Percentiles rank a stretch among this genome's conserved stretches.
Evolutionary conservation across 2,329 filamentous ascomycete species (phyloP).

Genomic region (Penicillium sp.): DNA sequence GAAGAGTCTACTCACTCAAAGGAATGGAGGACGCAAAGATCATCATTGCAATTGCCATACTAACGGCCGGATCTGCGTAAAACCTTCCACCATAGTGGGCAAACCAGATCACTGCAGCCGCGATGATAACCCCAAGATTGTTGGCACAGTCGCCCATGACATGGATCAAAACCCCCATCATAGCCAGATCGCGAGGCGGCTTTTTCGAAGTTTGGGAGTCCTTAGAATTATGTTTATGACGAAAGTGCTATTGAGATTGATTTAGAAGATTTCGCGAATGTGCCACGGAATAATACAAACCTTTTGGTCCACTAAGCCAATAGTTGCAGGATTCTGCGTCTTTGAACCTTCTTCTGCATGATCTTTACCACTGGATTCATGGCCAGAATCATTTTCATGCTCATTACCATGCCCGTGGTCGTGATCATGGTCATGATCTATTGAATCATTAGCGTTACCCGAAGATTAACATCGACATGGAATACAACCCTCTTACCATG

Average conservation of each 20-base stretch:
- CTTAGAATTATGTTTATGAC: conserved; percentile 33
- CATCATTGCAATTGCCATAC: conserved; percentile 19
- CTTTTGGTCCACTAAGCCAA: conserved; percentile 4
- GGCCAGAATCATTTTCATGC: conserved; percentile 8
- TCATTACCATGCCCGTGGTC: conserved; percentile 8
- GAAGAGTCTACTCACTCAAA: conserved; percentile 41
- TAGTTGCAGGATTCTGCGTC: background rate
- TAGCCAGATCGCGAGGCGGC: conserved; percentile 61
- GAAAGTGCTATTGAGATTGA: conserved; percentile 23
- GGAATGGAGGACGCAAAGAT: conserved; percentile 55
- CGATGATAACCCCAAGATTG: conserved; percentile 72
- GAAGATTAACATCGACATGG: no score
- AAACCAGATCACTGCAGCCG: conserved; percentile 70
- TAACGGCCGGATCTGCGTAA: conserved; percentile 69
- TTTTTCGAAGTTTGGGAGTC: conserved; percentile 28
- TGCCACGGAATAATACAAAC: background rate
- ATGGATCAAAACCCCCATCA: conserved; percentile 72
- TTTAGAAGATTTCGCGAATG: no score
- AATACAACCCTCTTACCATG: conserved; percentile 52
- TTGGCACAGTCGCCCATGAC: conserved; percentile 73
- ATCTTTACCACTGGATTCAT: background rate
- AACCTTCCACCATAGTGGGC: conserved; percentile 59
- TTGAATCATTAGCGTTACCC: background rate
- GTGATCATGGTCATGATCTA: conserved; percentile 12
- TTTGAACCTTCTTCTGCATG: background rate